Conservation (phyloP, 108 stramenopile species). For the Skeletonema menzelii region DNA sequence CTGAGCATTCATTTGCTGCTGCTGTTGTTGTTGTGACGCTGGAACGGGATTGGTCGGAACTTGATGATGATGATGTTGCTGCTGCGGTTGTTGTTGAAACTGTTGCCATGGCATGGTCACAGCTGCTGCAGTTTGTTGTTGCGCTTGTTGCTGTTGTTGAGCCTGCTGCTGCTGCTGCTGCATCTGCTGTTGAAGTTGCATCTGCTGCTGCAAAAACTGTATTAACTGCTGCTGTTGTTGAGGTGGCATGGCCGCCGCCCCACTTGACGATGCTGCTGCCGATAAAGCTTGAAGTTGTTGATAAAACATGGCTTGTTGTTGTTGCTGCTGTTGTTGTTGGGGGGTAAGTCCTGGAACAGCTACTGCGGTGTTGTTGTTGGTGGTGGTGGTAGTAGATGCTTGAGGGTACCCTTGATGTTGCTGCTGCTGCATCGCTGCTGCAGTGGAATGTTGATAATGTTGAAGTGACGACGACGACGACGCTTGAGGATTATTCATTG, state of each 20-base stretch:
- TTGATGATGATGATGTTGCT: constrained; percentile 8
- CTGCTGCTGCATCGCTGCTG: background rate
- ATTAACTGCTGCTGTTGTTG: constrained; percentile 15
- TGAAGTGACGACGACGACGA: background rate
- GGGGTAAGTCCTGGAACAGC: background rate
- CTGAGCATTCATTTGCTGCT: background rate
- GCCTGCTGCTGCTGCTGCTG: constrained; percentile 15
- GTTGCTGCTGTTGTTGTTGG: constrained; percentile 16
- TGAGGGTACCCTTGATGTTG: constrained; percentile 1
- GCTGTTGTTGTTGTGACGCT: constrained; percentile 11
- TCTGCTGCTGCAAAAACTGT: constrained; percentile 40
- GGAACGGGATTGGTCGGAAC: background rate
- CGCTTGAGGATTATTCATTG: background rate
- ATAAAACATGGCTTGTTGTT: constrained; percentile 11
- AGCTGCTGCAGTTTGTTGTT: background rate
- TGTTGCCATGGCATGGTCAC: background rate
- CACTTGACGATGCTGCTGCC: constrained; percentile 6
- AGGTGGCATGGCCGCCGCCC: background rate
- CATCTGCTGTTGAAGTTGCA: constrained; percentile 18
- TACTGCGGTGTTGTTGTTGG: background rate
- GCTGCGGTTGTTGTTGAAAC: constrained; percentile 8
- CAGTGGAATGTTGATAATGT: background rate
- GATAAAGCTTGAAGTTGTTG: constrained; percentile 7
- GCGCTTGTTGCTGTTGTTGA: constrained; percentile 4
- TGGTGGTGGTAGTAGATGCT: background rate